Evolutionary conservation across 805 yeast genomes (phyloP), one percentile per base, ranked within the genome.

Genomic region (Yamadazyma sp.): DNA sequence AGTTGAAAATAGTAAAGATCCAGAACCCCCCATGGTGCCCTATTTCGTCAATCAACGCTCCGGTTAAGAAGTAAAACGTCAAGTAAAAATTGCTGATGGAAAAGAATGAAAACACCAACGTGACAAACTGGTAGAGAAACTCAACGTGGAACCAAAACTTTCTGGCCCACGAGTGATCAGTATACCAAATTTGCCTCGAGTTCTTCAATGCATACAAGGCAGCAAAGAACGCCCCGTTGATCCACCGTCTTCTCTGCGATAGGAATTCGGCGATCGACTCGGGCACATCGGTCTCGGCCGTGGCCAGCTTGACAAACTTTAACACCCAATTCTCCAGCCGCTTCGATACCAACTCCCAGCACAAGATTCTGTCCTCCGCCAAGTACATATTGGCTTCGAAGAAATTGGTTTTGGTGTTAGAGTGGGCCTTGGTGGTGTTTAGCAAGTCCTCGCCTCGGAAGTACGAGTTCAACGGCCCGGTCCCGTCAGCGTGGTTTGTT

Each of bases 271-370:
- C 81, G 22, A 91, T 74, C 23, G 77, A 70, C 48, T 85, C 95
- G 5, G 98, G 98, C 31, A 90, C 96, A 75, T 91, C 98, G 1
- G 98, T 91, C 60, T 90, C 97, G 50, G 96, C 98, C 35, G 82
- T 83, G 11, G 97, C 97, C 52, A 80, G 88, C 52, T 85, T 84
- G 38, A 91, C 97, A 57, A 89, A 91, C 53, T 89, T 85, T 52
- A 91, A 70, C 11, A 91, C 84, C 95, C 97, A 91, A 56, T 81
- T 82, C 27, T 85, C 85, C 42, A 77, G 74, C 45, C 70, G 76
- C 50, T 90, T 90, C 8, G 97, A 95, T 18, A 91, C 93, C 44
- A 91, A 71, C 62, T 91, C 98, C 93, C 96, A 91, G 59, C 97
- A 91, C 48, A 91, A 64, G 52, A 91, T 90, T 69, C 98, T 82